These are phyloP conservation scores for Blastobotrys apis DNA, from an alignment of 1,139 yeast species.

Conservation along the genomic window DNA sequence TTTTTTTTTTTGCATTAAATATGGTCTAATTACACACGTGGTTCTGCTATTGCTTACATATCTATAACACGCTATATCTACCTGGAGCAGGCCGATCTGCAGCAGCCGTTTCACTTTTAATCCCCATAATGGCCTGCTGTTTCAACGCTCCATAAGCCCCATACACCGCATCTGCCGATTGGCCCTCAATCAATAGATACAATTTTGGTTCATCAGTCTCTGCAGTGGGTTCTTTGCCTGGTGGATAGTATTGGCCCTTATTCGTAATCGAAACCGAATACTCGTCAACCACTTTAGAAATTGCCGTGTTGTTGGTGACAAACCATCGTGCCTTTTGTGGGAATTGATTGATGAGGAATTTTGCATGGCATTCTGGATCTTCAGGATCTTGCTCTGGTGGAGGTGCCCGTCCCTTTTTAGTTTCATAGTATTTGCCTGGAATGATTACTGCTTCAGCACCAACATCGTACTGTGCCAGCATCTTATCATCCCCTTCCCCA, in stretches of 20 bases:
- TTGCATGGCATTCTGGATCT: constrained; percentile 53
- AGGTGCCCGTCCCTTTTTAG: neutral
- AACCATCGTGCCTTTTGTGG: constrained; percentile 85
- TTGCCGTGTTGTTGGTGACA: constrained; percentile 65
- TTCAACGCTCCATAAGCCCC: constrained; percentile 65
- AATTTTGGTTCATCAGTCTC: constrained; percentile 65
- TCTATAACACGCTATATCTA: constrained; percentile 10
- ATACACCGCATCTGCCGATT: constrained; percentile 56
- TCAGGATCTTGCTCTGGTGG: neutral
- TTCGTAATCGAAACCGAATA: constrained; percentile 78
- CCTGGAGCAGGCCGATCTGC: constrained; percentile 4
- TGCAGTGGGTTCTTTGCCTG: constrained; percentile 44
- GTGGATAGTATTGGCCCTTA: constrained; percentile 73
- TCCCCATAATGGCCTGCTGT: constrained; percentile 56
- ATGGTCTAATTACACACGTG: no score
- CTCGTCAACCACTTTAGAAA: constrained; percentile 62
- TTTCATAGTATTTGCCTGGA: constrained; percentile 8
- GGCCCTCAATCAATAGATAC: constrained; percentile 75
- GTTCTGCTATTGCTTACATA: no score
- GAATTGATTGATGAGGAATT: constrained; percentile 74
- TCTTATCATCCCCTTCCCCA: neutral
- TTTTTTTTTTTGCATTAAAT: no score
- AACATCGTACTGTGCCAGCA: constrained; percentile 7
- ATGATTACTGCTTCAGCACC: neutral
- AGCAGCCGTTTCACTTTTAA: constrained; percentile 36